Conservation (phyloP, 116 monocot genomes). For the Thalassia testudinum region DNA sequence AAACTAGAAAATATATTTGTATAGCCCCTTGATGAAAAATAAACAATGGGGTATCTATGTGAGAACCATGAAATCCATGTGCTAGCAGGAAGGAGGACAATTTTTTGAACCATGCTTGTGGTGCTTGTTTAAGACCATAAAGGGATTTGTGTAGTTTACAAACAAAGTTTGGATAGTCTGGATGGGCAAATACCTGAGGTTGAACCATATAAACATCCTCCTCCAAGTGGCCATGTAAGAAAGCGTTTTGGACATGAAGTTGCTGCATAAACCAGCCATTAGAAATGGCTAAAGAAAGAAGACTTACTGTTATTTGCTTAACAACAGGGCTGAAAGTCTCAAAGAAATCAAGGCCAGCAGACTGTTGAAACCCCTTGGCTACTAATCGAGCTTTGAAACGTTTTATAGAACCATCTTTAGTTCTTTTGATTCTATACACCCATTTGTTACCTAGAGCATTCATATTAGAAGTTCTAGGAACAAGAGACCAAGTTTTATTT, state of each 20-base stretch:
- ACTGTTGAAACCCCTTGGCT: too few relatives aligned
- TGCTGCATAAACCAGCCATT: neutral
- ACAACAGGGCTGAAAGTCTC: neutral
- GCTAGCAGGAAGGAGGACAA: neutral
- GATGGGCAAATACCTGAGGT: neutral
- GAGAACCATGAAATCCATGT: neutral
- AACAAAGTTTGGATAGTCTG: neutral
- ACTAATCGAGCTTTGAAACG: too few relatives aligned
- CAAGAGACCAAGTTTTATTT: too few relatives aligned
- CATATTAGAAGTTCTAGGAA: too few relatives aligned
- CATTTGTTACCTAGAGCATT: too few relatives aligned
- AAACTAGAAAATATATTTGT: too few relatives aligned
- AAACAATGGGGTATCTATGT: neutral
- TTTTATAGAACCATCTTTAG: too few relatives aligned
- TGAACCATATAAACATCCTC: neutral
- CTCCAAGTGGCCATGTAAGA: neutral
- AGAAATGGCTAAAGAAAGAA: neutral
- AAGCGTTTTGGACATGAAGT: neutral
- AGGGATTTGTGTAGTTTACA: neutral
- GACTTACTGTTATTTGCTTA: neutral
- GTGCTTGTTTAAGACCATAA: neutral
- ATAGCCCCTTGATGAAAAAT: neutral
- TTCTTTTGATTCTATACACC: too few relatives aligned
- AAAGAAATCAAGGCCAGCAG: neutral
- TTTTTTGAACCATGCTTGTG: neutral